Evolutionary conservation across 1,284 basidiomycete genomes (phyloP).

Genomic region (Boletus subluridellus): DNA sequence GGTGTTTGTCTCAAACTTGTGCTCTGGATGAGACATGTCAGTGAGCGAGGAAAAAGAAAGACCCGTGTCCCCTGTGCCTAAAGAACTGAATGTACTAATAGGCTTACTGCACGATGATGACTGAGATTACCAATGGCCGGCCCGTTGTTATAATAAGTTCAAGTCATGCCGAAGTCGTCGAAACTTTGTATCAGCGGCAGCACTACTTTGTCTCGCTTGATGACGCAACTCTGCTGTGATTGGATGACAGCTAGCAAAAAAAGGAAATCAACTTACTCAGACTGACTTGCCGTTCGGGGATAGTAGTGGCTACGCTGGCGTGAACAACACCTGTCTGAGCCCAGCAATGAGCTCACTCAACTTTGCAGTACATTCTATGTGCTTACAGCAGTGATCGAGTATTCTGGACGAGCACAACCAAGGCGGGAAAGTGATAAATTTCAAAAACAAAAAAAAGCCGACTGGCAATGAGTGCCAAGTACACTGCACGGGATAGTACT

Average conservation of each 20-base stretch:
- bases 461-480: neutral
- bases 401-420: neutral
- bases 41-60: neutral
- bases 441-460: neutral
- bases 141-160: too few species aligned
- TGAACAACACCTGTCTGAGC: neutral
- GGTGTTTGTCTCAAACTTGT: neutral
- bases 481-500: neutral
- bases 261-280: too few species aligned
- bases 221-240: too few species aligned
- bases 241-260: too few species aligned
- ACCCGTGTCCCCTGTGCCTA: neutral
- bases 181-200: too few species aligned
- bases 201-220: too few species aligned
- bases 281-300: too few species aligned
- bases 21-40: constrained; percentile 11
- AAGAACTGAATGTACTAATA: neutral
- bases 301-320: too few species aligned
- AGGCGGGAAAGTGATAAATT: neutral
- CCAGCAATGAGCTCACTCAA: neutral
- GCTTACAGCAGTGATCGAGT: neutral
- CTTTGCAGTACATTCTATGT: neutral
- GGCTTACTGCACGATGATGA: neutral
- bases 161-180: too few species aligned
- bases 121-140: too few species aligned